Conservation (phyloP, 768 basidiomycete species). For the Lyophyllum atratum region DNA sequence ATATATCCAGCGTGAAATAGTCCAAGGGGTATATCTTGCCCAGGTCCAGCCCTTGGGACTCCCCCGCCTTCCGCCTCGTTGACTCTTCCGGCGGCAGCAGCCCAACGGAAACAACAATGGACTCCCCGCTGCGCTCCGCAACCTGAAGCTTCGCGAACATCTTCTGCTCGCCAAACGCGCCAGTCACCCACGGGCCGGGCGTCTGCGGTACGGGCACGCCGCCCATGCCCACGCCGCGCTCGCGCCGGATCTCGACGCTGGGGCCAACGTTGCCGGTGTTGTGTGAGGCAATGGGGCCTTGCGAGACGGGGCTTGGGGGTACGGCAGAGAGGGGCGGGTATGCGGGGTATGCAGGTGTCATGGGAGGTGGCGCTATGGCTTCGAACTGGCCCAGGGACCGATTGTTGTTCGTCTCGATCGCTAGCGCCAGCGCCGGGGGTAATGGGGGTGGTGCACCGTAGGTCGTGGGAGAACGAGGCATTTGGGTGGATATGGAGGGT, state of each 20-base stretch:
- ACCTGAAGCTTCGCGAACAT: conserved; percentile 29
- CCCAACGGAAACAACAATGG: conserved; percentile 72
- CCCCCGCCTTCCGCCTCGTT: conserved; percentile 19
- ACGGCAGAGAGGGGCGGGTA: conserved; percentile 51
- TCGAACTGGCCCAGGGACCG: conserved; percentile 9
- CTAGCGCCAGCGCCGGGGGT: conserved; percentile 27
- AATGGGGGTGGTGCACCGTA: conserved; percentile 49
- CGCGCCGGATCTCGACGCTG: conserved; percentile 69
- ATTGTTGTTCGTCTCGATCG: conserved; percentile 1
- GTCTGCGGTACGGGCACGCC: conserved; percentile 46
- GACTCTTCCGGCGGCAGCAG: conserved; percentile 32
- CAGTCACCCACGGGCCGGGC: conserved; percentile 54
- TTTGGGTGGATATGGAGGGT: conserved; percentile 35
- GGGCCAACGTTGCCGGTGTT: conserved; percentile 51
- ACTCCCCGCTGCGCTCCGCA: conserved; percentile 46
- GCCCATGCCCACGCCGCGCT: conserved; percentile 44
- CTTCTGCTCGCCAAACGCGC: conserved; percentile 42
- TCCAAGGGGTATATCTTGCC: conserved; percentile 72
- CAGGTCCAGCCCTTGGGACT: conserved; percentile 23
- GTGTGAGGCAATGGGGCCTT: conserved; percentile 55
- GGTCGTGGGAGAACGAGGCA: conserved; percentile 54
- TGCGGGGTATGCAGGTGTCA: conserved; percentile 74
- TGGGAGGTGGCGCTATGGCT: conserved; percentile 36
- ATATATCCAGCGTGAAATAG: conserved; percentile 80
- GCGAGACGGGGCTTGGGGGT: conserved; percentile 55